phyloP scores from a whole-genome alignment of 768 basidiomycete species.

The Symmetrospora coprosmae region DNA sequence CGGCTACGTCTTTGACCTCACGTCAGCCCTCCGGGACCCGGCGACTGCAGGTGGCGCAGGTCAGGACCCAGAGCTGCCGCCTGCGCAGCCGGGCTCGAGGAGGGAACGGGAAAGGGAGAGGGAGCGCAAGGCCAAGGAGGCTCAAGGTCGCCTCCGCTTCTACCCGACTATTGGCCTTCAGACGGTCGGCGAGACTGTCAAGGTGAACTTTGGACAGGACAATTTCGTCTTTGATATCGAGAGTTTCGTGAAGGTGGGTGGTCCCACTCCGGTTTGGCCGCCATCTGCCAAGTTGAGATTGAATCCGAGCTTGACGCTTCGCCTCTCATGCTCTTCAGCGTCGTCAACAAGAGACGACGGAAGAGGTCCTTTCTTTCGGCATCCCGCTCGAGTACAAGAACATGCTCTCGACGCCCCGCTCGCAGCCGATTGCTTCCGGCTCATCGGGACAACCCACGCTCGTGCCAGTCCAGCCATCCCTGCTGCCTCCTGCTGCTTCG shows the following conservation, averaged over 20 bases:
- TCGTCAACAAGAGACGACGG: background rate
- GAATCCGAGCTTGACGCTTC: no score
- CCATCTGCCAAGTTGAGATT: background rate
- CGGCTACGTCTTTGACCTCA: conserved; percentile 27
- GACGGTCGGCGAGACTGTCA: conserved; percentile 59
- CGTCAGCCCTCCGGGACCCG: background rate
- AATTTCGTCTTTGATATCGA: conserved; percentile 85
- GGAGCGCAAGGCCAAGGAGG: background rate
- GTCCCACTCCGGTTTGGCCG: background rate
- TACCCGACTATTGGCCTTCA: conserved; percentile 83
- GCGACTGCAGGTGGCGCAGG: background rate
- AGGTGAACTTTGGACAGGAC: conserved; percentile 75
- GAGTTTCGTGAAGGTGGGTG: conserved; percentile 43
- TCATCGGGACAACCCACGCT: no score
- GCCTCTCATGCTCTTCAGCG: background rate
- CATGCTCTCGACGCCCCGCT: no score
- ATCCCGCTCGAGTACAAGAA: background rate
- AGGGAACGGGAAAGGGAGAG: background rate
- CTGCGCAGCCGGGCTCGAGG: background rate
- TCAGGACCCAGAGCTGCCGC: background rate
- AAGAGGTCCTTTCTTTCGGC: background rate
- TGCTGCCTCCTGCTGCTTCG: no score
- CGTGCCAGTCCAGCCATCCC: no score
- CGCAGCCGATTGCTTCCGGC: no score
- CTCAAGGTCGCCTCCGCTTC: conserved; percentile 38